Evolutionary conservation across 2,329 filamentous ascomycete genomes (phyloP), one percentile per base, ranked within the genome.

Genomic region (Trichophyton equinum): DNA sequence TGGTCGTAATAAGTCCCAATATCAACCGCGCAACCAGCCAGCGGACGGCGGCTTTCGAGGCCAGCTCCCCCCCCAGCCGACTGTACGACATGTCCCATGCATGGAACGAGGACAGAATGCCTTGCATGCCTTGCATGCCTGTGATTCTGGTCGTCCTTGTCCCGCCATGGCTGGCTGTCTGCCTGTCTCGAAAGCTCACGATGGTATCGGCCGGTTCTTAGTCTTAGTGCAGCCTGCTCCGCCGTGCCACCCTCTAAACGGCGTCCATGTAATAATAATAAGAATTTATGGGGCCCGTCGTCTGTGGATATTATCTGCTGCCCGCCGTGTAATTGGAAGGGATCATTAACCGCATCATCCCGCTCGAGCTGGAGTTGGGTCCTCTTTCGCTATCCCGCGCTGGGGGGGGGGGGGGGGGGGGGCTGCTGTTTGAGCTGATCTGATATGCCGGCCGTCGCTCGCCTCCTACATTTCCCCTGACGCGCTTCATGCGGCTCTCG

Each of bases 401-500:
- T 22, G 44, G 6, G 3, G 4, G 5, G 5, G 5, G 27, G 5
- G 27, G 27, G 6, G 27, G 27, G 27, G 27, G 20, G 13, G 40
- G 13, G 40, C 6, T 5, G 13, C 15, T 18, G n/a, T n/a, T n/a
- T n/a, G n/a, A n/a, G n/a, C n/a, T 5, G 40, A 44, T 15, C 15
- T n/a, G n/a, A 15, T 18, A 47, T 22, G n/a, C 33, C 22, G 49
- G 49, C 6, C 49, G 15, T 53, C 49, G 6, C 20, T 22, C 18
- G n/a, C 46, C 46, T 49, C 20, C 18, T 27, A 3, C 20, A 9
- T 27, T 18, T 27, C 49, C 49, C 49, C 27, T 30, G 49, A 13
- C 22, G 49, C 49, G 49, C 49, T 53, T 13, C 49, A 53, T 53
- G 49, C 49, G 49, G 49, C 49, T 53, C 49, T 53, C 49, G 49